Conservation (phyloP, 176 grass and related monocot genomes). For the Triticum timopheevii region DNA sequence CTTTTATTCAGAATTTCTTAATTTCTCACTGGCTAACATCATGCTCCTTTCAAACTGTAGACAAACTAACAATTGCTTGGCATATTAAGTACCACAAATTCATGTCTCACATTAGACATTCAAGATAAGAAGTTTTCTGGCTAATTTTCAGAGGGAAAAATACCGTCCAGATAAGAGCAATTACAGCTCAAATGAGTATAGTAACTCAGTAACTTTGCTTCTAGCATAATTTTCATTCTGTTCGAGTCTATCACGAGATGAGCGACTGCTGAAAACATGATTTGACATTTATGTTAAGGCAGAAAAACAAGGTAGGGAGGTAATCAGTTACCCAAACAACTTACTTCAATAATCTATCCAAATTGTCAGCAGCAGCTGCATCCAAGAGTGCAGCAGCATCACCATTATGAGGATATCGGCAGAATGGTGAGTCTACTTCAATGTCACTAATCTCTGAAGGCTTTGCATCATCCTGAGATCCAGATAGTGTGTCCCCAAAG, state of each 20-base stretch:
- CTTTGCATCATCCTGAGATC: conserved; percentile 62
- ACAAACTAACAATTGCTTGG: background rate
- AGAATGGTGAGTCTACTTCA: conserved; percentile 85
- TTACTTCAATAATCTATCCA: conserved; percentile 72
- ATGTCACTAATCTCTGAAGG: conserved; percentile 64
- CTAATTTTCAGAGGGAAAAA: background rate
- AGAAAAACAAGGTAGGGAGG: background rate
- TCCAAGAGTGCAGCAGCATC: conserved; percentile 60
- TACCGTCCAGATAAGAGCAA: background rate
- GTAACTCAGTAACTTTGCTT: conserved; percentile 1
- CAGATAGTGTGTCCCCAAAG: conserved; percentile 80
- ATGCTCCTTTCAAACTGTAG: background rate
- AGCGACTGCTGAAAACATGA: background rate
- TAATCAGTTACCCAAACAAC: conserved; percentile 20
- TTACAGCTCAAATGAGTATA: background rate
- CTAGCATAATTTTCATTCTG: background rate
- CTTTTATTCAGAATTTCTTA: background rate
- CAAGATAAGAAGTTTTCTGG: background rate
- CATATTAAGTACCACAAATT: conserved; percentile 14
- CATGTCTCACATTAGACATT: background rate
- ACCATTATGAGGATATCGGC: conserved; percentile 42
- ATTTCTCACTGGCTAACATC: background rate
- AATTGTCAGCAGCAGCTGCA: conserved; percentile 46
- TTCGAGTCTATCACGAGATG: background rate
- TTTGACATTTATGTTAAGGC: background rate